Conservation (phyloP, 371 early-diverging fungal genomes). For the Chytridium lagenaria region DNA sequence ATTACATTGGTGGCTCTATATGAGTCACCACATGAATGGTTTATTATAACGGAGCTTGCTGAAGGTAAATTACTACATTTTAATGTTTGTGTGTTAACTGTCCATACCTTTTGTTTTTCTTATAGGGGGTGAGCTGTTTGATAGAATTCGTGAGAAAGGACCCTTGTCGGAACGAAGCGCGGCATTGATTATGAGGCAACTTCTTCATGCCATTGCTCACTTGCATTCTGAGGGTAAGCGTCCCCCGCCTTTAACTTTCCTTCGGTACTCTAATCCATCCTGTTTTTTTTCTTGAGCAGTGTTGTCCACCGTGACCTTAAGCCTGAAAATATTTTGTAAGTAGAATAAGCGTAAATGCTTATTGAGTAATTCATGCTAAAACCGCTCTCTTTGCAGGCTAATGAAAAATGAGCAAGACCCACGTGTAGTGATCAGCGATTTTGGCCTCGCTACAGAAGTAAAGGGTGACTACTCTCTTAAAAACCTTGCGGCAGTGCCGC, state of each 20-base stretch:
- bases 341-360: not conserved
- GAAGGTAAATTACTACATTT: not conserved
- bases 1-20: not conserved
- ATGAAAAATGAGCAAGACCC: slow-evolving; percentile 55
- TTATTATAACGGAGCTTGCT: not conserved
- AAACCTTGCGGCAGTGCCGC: slow-evolving; percentile 2
- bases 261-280: too few species aligned
- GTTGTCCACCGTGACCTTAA: slow-evolving; percentile 76
- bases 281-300: too few species aligned
- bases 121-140: slow-evolving; percentile 89
- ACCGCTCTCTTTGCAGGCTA: not conserved
- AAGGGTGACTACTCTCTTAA: not conserved
- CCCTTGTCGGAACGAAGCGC: slow-evolving; percentile 92
- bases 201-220: not conserved
- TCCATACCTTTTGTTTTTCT: not conserved
- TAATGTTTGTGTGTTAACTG: not conserved
- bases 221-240: not conserved
- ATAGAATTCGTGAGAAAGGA: slow-evolving; percentile 93
- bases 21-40: not conserved
- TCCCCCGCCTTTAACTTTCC: too few species aligned
- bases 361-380: not conserved
- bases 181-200: slow-evolving; percentile 1
- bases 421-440: slow-evolving; percentile 96
- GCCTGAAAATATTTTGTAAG: slow-evolving; percentile 47
- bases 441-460: slow-evolving; percentile 89